Base-by-base conservation (phyloP, 2,329 filamentous ascomycete genomes). In the Ceratocystis lukuohia region DNA sequence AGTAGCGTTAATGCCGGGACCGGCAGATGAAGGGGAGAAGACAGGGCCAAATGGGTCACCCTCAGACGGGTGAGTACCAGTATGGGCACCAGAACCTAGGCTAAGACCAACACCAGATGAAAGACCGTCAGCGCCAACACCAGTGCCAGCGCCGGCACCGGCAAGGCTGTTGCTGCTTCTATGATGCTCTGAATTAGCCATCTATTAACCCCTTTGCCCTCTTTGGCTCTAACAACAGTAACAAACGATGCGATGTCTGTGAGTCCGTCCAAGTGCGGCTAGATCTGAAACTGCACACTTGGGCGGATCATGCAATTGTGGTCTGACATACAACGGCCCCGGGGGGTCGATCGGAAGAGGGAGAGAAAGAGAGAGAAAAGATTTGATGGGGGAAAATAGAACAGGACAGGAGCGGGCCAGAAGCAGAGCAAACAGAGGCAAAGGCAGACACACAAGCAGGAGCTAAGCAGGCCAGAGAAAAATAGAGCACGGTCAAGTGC, bases 251-350 rank as follows among this genome's bases (percentile, higher is more conserved):
- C 44, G 25, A 59, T 59, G 8, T 28, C 56, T 48, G 22, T 22
- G 61, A 62, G 37, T 46, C 61, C 57, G 22, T 30, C 44, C 50
- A 41, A 53, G 12, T 53, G 48, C 62, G n/a, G 46, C 62, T 44
- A 64, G 46, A 12, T 41, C 62, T 50, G 53, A 61, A 61, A 62
- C 61, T 53, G 57, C 48, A 61, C 30, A 62, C 61, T 41, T 56
- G 57, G 57, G 41, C 28, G 53, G 46, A 66, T 66, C 64, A 68
- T 68, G 67, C 67, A 68, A 68, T 68, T 64, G 48, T 68, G 67
- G 67, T 28, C 67, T 68, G 67, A 68, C 67, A 68, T 68, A 30
- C 48, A 33, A 65, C 45, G 64, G 64, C 28, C 64, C 63, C 57
- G 57, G 56, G 65, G 66, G 66, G 66, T 61, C 61, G 48, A 65